Conservation (phyloP, 2,329 filamentous ascomycete genomes). For the Penicillium paneum region DNA sequence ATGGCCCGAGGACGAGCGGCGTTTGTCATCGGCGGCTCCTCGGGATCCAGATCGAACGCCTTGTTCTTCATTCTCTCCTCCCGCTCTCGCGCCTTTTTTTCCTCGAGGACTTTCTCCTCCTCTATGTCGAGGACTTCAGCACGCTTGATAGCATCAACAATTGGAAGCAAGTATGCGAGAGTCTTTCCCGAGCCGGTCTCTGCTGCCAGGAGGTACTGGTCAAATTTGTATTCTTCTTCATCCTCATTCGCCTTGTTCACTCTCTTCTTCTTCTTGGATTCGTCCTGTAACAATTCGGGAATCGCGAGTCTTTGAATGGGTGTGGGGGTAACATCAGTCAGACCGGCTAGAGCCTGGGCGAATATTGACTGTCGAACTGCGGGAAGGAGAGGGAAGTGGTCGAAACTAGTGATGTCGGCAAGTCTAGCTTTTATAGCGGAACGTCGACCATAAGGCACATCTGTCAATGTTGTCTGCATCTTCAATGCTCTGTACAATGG, state of each 20-base stretch:
- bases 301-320: constrained; percentile 88
- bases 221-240: constrained; percentile 48
- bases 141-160: constrained; percentile 79
- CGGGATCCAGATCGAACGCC: constrained; percentile 60
- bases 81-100: constrained; percentile 57
- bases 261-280: constrained; percentile 36
- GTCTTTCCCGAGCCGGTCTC: constrained; percentile 98
- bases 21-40: constrained; percentile 64
- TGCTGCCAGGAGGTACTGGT: constrained; percentile 79
- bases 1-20: constrained; percentile 74
- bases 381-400: constrained; percentile 73
- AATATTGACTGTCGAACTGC: constrained; percentile 67
- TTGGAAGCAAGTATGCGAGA: constrained; percentile 82
- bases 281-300: constrained; percentile 67
- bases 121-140: constrained; percentile 64
- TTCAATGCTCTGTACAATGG: constrained; percentile 76
- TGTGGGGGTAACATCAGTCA: constrained; percentile 76
- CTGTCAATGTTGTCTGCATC: constrained; percentile 80
- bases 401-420: constrained; percentile 70
- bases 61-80: constrained; percentile 51
- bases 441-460: constrained; percentile 70
- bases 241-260: constrained; percentile 23
- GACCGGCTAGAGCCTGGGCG: constrained; percentile 69
- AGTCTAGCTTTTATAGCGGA: constrained; percentile 60
- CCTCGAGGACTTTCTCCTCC: constrained; percentile 53